Evolutionary conservation across 192 early-diverging fungal species (phyloP).

Genomic region (Oehlia diaphana): DNA sequence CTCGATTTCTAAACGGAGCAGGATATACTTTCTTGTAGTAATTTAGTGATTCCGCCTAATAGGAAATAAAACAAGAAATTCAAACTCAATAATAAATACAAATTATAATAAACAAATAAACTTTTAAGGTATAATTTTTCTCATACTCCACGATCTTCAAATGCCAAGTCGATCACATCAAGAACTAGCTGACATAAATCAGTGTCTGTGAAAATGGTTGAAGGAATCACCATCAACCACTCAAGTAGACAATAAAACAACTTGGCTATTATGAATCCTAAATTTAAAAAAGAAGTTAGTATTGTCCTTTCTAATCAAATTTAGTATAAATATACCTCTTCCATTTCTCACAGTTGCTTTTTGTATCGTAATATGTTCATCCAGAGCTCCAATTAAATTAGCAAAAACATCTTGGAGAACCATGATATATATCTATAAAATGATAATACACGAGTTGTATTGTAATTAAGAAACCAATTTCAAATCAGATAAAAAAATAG

Average conservation of each 20-base stretch:
- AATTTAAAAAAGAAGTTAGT: not conserved
- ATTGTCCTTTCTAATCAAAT: not conserved
- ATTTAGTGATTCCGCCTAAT: not conserved
- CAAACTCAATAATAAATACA: no score
- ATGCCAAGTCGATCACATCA: slow-evolving; percentile 67
- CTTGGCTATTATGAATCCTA: slow-evolving; percentile 58
- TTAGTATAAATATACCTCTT: slow-evolving; percentile 25
- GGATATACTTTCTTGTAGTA: not conserved
- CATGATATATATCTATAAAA: slow-evolving; percentile 32
- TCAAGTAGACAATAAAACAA: slow-evolving; percentile 69
- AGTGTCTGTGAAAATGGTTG: slow-evolving; percentile 57
- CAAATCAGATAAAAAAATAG: not conserved
- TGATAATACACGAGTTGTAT: not conserved
- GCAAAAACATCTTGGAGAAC: slow-evolving; percentile 61
- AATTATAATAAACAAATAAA: no score
- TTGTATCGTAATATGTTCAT: slow-evolving; percentile 63
- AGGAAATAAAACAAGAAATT: not conserved
- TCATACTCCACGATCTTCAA: slow-evolving; percentile 37
- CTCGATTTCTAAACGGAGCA: not conserved
- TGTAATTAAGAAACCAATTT: not conserved
- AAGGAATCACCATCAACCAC: slow-evolving; percentile 73
- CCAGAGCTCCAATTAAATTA: slow-evolving; percentile 66
- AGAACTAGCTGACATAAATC: slow-evolving; percentile 65
- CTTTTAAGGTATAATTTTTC: not conserved
- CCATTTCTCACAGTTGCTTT: slow-evolving; percentile 40